Conservation (phyloP, 768 basidiomycete species). For the Mycena crocata region DNA sequence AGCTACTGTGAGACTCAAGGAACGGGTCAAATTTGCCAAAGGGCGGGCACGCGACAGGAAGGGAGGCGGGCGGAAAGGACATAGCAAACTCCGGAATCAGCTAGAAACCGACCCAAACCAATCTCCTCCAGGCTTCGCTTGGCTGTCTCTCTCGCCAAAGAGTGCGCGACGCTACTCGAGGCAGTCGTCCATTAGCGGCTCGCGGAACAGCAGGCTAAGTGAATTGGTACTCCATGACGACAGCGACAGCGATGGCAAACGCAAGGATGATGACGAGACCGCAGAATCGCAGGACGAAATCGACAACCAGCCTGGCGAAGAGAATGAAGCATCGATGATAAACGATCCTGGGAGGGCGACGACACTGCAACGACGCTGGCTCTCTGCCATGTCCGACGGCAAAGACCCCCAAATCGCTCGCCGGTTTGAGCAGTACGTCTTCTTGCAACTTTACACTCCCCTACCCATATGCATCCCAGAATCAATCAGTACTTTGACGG, state of each 20-base stretch:
- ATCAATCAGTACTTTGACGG: conserved; percentile 96
- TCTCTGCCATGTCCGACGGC: conserved; percentile 90
- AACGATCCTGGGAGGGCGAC: conserved; percentile 86
- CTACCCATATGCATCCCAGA: conserved; percentile 54
- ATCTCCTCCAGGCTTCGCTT: conserved; percentile 47
- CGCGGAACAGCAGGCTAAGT: conserved; percentile 52
- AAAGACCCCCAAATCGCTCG: conserved; percentile 76
- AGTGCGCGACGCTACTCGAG: conserved; percentile 59
- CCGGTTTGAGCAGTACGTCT: conserved; percentile 81
- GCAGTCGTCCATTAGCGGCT: conserved; percentile 60
- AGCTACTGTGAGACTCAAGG: conserved; percentile 81
- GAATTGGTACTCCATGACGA: conserved; percentile 49
- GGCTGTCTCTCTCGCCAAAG: conserved; percentile 69
- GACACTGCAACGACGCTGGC: conserved; percentile 82
- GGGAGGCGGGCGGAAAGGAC: conserved; percentile 27
- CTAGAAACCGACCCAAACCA: conserved; percentile 34
- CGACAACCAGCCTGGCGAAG: conserved; percentile 59
- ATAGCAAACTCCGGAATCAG: conserved; percentile 36
- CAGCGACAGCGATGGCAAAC: conserved; percentile 40
- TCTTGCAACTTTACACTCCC: neutral
- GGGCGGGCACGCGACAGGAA: conserved; percentile 51
- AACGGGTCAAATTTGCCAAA: conserved; percentile 64
- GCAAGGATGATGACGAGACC: conserved; percentile 38
- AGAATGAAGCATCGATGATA: conserved; percentile 73
- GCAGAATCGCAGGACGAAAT: conserved; percentile 48